Base-by-base conservation (phyloP, 148 eudicot species). In the Beta vulgaris region DNA sequence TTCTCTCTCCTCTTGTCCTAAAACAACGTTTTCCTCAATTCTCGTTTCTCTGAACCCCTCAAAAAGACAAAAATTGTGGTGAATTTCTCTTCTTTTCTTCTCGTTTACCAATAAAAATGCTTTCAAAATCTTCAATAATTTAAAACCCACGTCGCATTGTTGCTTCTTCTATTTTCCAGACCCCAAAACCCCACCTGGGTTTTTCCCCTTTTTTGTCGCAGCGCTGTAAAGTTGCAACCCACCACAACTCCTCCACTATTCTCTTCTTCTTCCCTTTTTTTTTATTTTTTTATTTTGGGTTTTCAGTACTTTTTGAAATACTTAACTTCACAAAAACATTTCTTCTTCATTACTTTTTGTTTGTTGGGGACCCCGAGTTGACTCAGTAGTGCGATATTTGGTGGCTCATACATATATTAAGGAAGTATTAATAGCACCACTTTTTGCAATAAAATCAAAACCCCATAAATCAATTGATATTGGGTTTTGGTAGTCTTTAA, bases 321-420 rank as follows among this genome's bases (percentile, higher is more conserved):
- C 26, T 51, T 51, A 6, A 51, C 55, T 6, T 51, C 53, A n/a
- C n/a, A n/a, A n/a, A n/a, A n/a, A n/a, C n/a, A n/a, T n/a, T n/a
- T n/a, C n/a, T n/a, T n/a, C n/a, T n/a, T n/a, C n/a, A n/a, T n/a
- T 35, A 21, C 37, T 76, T 48, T 49, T 77, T 72, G 29, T 35
- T 35, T 25, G 19, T n/a, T n/a, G 69, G 69, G 71, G 71, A 67
- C 53, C 71, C 29, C 71, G 71, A 37, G 46, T 72, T 73, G 73
- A 79, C 77, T 67, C 57, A 19, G 36, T 67, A 66, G 69, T 73
- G 62, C 29, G 29, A 44, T 68, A 74, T 74, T 79, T 68, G 82
- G 77, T 79, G 72, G 55, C 39, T 58, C 60, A 34, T 6, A 32
- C 28, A 57, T 9, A n/a, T n/a, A n/a, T 31, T 14, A 32, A 19